These are phyloP conservation scores for Floccularia luteovirens DNA, from an alignment of 768 basidiomycete genomes.

Conservation along the genomic window DNA sequence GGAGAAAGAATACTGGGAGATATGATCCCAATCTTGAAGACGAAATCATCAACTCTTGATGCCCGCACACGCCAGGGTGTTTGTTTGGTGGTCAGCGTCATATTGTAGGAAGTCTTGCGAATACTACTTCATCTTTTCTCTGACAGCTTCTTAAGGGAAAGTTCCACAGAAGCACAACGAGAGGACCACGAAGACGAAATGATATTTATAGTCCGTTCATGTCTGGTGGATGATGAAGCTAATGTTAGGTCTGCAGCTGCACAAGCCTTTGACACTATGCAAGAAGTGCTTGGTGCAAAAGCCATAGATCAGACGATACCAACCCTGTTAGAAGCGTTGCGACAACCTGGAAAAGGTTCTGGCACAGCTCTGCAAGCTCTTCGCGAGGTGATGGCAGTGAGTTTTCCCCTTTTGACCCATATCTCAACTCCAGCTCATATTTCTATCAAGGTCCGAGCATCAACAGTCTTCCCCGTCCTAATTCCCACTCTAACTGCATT, in stretches of 20 bases:
- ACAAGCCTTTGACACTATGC: conserved; percentile 81
- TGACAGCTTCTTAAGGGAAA: conserved; percentile 45
- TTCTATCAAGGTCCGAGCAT: conserved; percentile 68
- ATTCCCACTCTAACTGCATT: conserved; percentile 87
- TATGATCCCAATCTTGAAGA: conserved; percentile 72
- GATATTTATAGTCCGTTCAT: conserved; percentile 73
- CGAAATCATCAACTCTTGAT: conserved; percentile 54
- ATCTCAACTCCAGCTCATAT: background rate
- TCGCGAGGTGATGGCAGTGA: conserved; percentile 88
- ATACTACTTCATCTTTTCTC: background rate
- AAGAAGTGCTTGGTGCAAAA: conserved; percentile 82
- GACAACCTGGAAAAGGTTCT: conserved; percentile 89
- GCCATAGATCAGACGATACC: conserved; percentile 97
- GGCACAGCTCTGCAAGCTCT: conserved; percentile 92
- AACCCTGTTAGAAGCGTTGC: conserved; percentile 86
- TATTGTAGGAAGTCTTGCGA: conserved; percentile 53
- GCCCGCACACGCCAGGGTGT: conserved; percentile 73
- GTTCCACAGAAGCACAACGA: conserved; percentile 73
- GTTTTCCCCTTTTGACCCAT: conserved; percentile 15
- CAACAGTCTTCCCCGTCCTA: conserved; percentile 94
- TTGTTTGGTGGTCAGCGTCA: conserved; percentile 79
- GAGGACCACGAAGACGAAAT: conserved; percentile 88
- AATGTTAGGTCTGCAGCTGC: conserved; percentile 88
- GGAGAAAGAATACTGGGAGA: conserved; percentile 87
- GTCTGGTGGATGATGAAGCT: conserved; percentile 83